Evolutionary conservation across 257 asterid genomes (phyloP), one percentile per base, ranked within the genome.

Genomic region (Voacanga thouarsii): DNA sequence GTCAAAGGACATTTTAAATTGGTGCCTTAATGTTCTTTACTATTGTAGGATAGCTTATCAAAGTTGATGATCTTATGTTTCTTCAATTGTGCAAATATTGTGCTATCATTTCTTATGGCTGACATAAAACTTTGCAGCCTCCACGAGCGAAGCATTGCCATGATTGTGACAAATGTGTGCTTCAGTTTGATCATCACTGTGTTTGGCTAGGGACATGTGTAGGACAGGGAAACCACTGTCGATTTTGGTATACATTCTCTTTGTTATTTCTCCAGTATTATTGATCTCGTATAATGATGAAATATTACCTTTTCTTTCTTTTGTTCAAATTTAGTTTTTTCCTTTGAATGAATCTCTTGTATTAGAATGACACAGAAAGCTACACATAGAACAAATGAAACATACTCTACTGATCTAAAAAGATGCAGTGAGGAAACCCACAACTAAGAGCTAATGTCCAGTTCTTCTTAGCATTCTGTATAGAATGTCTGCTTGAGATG

Each of bases 181-280:
- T 96, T 89, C 97, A 96, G 84, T 96, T 93, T 89, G 99, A 96
- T 89, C 99, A 96, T 90, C 99, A 96, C 72, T 96, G 99, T 77
- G 97, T 91, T 83, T 96, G 99, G 98, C 97, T 96, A 68, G 99
- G 99, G 73, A 88, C 96, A 56, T 96, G 99, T 84, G 82, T 96
- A 72, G 99, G 99, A 75, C 97, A 83, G 84, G 88, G 92, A 64
- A 96, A 96, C 87, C 99, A 96, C 86, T 87, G 94, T 53, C 94
- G 88, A 44, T 96, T 93, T 85, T 96, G 98, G 99, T 96, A 78
- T 67, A 45, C 56, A 23, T 83, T 77, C 70, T 30, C 50, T 67
- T 76, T 63, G 23, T 77, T 64, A 23, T 71, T n/a, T 50, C 80
- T 71, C 64, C 47, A 67, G 5, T 56, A 49, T 53, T 59, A 70